Percentiles rank a stretch among this genome's conserved stretches.
Evolutionary conservation across 495 filamentous ascomycete species (phyloP).

Genomic region (Umbilicaria muhlenbergii): DNA sequence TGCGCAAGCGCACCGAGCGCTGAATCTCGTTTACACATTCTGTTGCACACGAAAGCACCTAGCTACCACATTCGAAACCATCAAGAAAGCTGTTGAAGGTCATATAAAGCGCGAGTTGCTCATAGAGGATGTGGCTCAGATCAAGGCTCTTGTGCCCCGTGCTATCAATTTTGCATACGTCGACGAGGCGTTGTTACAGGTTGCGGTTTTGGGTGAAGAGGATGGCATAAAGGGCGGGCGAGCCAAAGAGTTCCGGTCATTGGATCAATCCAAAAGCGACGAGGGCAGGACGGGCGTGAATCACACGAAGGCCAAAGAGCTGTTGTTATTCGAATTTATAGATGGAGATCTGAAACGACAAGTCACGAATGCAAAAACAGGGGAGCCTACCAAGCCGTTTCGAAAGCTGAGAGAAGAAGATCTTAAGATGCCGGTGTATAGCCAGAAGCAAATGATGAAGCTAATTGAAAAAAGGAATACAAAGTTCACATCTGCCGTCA

Average conservation of each 20-base stretch:
- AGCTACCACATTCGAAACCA: slow-evolving; percentile 77
- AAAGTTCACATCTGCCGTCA: slow-evolving; percentile 69
- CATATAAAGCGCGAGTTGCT: slow-evolving; percentile 57
- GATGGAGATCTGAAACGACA: slow-evolving; percentile 83
- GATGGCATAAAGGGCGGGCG: slow-evolving; percentile 30
- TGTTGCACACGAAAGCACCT: slow-evolving; percentile 84
- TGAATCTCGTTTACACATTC: slow-evolving; percentile 91
- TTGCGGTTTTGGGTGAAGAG: slow-evolving; percentile 57
- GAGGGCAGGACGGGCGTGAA: slow-evolving; percentile 17
- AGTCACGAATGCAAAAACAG: slow-evolving; percentile 51
- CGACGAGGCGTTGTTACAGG: slow-evolving; percentile 62
- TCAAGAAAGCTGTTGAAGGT: slow-evolving; percentile 68
- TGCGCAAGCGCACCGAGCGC: slow-evolving; percentile 60
- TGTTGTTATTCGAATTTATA: slow-evolving; percentile 80
- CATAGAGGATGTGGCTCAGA: slow-evolving; percentile 65
- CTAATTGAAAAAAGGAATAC: slow-evolving; percentile 83
- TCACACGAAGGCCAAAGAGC: slow-evolving; percentile 34
- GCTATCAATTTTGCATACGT: slow-evolving; percentile 78
- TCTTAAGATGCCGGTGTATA: slow-evolving; percentile 84
- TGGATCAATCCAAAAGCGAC: slow-evolving; percentile 16
- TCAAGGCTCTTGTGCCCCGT: slow-evolving; percentile 60
- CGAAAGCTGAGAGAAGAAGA: slow-evolving; percentile 57
- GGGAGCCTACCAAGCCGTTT: slow-evolving; percentile 48
- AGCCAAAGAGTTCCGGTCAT: slow-evolving; percentile 20
- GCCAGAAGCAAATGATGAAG: slow-evolving; percentile 78